Evolutionary conservation across 495 filamentous ascomycete species (phyloP), one percentile per base, ranked within the genome.

Genomic region (Rhizodiscina lignyota): DNA sequence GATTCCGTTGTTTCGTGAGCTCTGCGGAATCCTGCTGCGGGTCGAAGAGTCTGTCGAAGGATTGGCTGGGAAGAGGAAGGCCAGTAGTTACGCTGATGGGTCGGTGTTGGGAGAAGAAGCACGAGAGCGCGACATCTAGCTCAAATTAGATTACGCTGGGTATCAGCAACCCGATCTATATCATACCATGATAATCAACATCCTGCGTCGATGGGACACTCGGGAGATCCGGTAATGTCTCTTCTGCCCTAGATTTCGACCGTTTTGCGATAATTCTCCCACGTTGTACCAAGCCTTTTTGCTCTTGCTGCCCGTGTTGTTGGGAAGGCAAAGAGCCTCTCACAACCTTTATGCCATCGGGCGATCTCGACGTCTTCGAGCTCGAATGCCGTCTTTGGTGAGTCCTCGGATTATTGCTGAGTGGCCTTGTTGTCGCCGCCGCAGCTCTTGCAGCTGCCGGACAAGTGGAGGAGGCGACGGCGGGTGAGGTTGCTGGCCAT

Each of bases 61-160:
- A 66, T 53, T 77, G 74, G 33, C 71, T 57, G 29, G 72, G 77
- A 27, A 70, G 59, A 26, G 74, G 72, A 28, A 87, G 87, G 34
- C 74, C 70, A 42, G 74, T 69, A 19, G 80, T 86, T 47, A 94
- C 68, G 36, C 83, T 91, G 45, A 97, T 86, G 3, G 89, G 89
- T 35, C 89, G 73, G 62, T 97, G 84, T 41, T 87, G 79, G 38
- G 89, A 89, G 61, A 94, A 97, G 66, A 97, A 96, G 33, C 77
- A 78, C 4, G 87, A 84, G 21, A 93, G 63, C 42, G 76, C 76
- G 30, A 94, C 64, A 50, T 91, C 89, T 97, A 33, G 42, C 34
- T 21, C n/a, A 33, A 6, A 37, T 36, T 39, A 45, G 42, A 13
- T 27, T 27, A 8, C 8, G 13, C 24, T n/a, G n/a, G 24, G 6